Evolutionary conservation across 768 basidiomycete species (phyloP).

Genomic region (Pulveroboletus sp.): DNA sequence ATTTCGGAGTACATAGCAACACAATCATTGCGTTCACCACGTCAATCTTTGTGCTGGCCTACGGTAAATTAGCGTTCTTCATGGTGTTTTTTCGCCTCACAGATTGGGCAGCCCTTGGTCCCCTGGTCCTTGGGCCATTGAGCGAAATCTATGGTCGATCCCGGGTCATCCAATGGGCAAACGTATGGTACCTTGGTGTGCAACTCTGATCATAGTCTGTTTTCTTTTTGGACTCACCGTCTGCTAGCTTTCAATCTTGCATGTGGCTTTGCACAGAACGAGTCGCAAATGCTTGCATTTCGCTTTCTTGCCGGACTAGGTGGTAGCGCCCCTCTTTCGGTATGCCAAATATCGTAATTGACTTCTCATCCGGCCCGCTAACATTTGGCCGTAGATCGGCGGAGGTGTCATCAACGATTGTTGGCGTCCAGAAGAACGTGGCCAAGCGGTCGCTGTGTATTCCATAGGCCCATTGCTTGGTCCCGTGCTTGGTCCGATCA

Average conservation of each 20-base stretch:
- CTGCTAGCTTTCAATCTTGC: slow-evolving; percentile 55
- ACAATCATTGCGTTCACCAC: slow-evolving; percentile 53
- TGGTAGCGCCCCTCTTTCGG: slow-evolving; percentile 63
- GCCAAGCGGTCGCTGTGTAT: slow-evolving; percentile 59
- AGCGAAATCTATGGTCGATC: slow-evolving; percentile 71
- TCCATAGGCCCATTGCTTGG: slow-evolving; percentile 64
- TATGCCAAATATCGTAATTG: slow-evolving; percentile 11
- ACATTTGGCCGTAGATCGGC: slow-evolving; percentile 41
- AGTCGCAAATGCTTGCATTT: slow-evolving; percentile 58
- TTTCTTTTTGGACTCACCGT: not conserved
- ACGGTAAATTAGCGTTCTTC: slow-evolving; percentile 63
- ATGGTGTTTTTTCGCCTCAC: slow-evolving; percentile 49
- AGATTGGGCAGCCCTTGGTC: slow-evolving; percentile 23
- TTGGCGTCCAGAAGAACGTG: slow-evolving; percentile 60
- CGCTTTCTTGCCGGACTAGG: slow-evolving; percentile 69
- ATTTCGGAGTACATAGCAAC: slow-evolving; percentile 52
- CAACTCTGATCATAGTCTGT: slow-evolving; percentile 1
- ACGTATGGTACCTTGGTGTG: slow-evolving; percentile 62
- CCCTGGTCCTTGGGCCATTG: slow-evolving; percentile 51
- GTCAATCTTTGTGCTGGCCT: slow-evolving; percentile 58
- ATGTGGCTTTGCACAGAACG: slow-evolving; percentile 60
- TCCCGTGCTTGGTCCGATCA: slow-evolving; percentile 59
- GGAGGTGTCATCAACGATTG: slow-evolving; percentile 64
- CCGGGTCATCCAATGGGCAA: slow-evolving; percentile 55
- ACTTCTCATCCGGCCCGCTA: not conserved